Evolutionary conservation across 1,139 yeast species (phyloP).

Genomic region (Blastobotrys proliferans): DNA sequence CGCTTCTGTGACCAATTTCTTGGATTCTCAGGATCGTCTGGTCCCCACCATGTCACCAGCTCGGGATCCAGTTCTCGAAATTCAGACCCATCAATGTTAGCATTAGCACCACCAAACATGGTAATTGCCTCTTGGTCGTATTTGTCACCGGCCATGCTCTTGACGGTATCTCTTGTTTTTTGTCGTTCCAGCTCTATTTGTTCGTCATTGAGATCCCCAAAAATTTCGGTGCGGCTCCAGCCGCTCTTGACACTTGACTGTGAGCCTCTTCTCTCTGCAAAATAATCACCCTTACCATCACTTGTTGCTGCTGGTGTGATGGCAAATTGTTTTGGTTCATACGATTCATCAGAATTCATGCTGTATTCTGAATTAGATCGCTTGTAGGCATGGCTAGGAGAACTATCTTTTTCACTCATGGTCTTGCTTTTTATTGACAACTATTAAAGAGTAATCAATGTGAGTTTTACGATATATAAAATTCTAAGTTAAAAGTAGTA

Average conservation of each 20-base stretch:
- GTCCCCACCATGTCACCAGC: conserved; percentile 61
- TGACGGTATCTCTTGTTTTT: conserved; percentile 29
- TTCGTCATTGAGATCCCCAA: conserved; percentile 24
- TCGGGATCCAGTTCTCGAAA: conserved; percentile 55
- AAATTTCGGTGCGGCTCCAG: conserved; percentile 19
- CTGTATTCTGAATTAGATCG: no score
- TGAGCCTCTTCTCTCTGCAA: no score
- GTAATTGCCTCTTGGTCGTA: conserved; percentile 19
- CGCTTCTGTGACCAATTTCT: conserved; percentile 49
- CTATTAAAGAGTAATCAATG: no score
- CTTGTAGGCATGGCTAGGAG: no score
- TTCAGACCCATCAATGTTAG: conserved; percentile 31
- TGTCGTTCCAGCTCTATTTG: conserved; percentile 19
- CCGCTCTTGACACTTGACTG: background rate
- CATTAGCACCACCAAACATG: conserved; percentile 22
- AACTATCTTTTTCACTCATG: no score
- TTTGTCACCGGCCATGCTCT: conserved; percentile 16
- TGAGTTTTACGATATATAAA: no score
- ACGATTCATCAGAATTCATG: no score
- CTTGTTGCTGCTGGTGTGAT: no score
- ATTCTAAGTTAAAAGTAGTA: no score
- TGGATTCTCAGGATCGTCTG: conserved; percentile 56
- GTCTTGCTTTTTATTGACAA: no score
- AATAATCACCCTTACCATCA: no score
- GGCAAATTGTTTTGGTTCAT: no score